These are phyloP conservation scores for Diaporthe sp. DNA, from an alignment of 2,329 filamentous ascomycete species.

Conservation along the genomic window DNA sequence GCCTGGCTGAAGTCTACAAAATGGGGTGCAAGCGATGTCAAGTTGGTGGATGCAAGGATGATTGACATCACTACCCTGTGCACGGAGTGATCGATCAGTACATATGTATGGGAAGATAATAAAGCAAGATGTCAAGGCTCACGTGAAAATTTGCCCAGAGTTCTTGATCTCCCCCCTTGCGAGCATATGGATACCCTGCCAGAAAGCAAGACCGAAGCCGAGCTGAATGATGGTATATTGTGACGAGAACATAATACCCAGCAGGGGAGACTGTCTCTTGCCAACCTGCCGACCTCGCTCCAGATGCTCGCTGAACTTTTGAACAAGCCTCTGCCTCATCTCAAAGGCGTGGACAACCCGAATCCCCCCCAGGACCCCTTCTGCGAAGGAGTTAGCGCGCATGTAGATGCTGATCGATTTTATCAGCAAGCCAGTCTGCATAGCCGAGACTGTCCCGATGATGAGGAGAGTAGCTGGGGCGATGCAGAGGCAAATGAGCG, in stretches of 20 bases:
- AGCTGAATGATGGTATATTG: constrained; percentile 1
- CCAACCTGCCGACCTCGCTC: not conserved
- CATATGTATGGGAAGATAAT: no score
- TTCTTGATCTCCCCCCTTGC: not conserved
- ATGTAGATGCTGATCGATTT: constrained; percentile 3
- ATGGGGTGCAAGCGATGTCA: constrained; percentile 1
- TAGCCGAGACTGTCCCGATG: not conserved
- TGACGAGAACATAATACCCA: constrained; percentile 12
- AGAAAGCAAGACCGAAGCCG: constrained; percentile 10
- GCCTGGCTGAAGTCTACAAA: constrained; percentile 16
- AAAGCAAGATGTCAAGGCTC: not conserved
- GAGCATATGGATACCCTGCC: constrained; percentile 15
- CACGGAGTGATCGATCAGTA: not conserved
- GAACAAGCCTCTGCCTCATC: not conserved
- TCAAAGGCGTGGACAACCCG: constrained; percentile 1
- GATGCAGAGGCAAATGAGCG: constrained; percentile 1
- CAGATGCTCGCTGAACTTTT: not conserved
- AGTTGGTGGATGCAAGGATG: constrained; percentile 8
- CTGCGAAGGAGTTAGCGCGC: constrained; percentile 3
- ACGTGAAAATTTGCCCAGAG: constrained; percentile 3
- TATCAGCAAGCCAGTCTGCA: not conserved
- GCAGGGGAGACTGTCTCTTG: not conserved
- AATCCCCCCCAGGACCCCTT: not conserved
- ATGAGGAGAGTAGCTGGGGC: not conserved
- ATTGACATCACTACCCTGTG: not conserved